Evolutionary conservation across 768 basidiomycete species (phyloP), one percentile per base, ranked within the genome.

Genomic region (Pulveroboletus frians): DNA sequence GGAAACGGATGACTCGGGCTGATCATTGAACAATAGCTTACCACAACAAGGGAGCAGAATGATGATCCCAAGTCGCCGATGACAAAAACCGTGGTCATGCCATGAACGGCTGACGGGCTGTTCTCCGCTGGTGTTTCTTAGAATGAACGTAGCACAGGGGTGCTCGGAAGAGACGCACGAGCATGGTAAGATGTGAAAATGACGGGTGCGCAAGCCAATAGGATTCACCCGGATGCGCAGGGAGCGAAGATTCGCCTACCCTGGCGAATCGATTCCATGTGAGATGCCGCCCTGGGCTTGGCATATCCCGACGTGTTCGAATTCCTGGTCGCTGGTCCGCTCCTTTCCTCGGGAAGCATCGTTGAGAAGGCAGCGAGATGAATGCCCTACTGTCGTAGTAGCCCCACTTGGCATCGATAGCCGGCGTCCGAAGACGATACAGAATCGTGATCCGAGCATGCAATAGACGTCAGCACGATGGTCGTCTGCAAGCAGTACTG

Each of bases 191-290:
- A 47, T 48, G 26, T 35, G 39, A 30, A 30, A 15, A 27, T 39
- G 47, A 47, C 39, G 40, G 40, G 39, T 43, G 26, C 38, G 45
- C 44, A 48, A 38, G 39, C 46, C 48, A 49, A 9, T 45, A 23
- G 34, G 48, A 51, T 53, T 44, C 48, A 5, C 51, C 40, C 26
- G 30, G 38, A 39, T 47, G 30, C 40, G 43, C 39, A 46, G 38
- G 27, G 35, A 43, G 44, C n/a, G 38, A n/a, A 27, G 50, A 51
- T 54, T 49, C 48, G 9, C 52, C 39, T 21, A 10, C 34, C 15
- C 39, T 32, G 34, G 61, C n/a, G 54, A 49, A 54, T 57, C 52
- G 17, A 37, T 51, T 48, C 20, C n/a, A 50, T 49, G 46, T 46
- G 41, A 47, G 45, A 56, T 9, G 7, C 31, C 35, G 39, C 40